Percentiles rank a stretch among this genome's conserved stretches.
phyloP scores from a whole-genome alignment of 176 grass and related monocot species.

The Carex pumila region DNA sequence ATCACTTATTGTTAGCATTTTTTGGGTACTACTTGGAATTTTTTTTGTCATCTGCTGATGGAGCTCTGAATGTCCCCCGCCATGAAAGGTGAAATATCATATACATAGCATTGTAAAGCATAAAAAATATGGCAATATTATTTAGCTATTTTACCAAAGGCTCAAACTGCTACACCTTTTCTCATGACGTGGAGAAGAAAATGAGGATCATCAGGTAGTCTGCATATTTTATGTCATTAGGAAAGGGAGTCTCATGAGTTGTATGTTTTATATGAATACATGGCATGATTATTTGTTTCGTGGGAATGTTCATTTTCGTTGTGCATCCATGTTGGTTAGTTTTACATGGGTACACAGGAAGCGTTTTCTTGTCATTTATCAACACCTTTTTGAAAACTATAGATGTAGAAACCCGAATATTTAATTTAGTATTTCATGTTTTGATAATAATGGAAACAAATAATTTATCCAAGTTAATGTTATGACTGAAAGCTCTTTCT shows the following conservation, averaged over 20 bases:
- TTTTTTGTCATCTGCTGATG: not conserved
- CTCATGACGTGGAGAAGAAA: not conserved
- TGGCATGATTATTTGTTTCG: not conserved
- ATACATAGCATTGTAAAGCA: not conserved
- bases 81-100: not conserved
- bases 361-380: not conserved
- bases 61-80: not conserved
- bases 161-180: not conserved
- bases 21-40: not conserved
- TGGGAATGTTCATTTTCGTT: not conserved
- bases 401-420: conserved; percentile 1
- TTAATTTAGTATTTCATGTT: not conserved
- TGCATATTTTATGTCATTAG: not conserved
- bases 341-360: not conserved
- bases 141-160: not conserved
- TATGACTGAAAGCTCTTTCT: conserved; percentile 2
- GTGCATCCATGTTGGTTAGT: not conserved
- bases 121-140: not conserved
- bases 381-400: not conserved
- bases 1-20: not conserved
- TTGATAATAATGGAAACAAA: not conserved
- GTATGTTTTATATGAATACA: not conserved
- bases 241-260: not conserved
- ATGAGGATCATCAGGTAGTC: not conserved
- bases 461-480: not conserved